phyloP scores from a whole-genome alignment of 371 early-diverging fungal genomes.

The Neoconidiobolus thromboides region DNA sequence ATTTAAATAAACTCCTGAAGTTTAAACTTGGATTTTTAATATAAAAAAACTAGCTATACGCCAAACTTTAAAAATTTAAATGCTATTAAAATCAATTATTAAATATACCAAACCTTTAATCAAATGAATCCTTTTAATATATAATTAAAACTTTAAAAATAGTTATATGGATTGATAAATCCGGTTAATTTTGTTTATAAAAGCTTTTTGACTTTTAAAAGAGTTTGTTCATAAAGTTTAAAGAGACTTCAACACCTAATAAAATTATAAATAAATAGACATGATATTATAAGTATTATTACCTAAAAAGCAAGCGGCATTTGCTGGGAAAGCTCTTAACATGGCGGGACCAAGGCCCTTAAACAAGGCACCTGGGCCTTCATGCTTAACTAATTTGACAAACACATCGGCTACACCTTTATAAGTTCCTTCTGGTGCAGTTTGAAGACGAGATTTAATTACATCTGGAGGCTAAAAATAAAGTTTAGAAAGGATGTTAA shows the following conservation, averaged over 20 bases:
- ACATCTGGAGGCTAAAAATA: slow-evolving; percentile 84
- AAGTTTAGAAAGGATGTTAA: not conserved
- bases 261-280: not conserved
- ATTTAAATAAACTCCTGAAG: too few relatives aligned
- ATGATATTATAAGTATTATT: not conserved
- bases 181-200: too few relatives aligned
- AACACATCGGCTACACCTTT: slow-evolving; percentile 63
- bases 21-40: too few relatives aligned
- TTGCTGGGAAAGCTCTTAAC: slow-evolving; percentile 90
- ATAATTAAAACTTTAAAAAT: too few relatives aligned
- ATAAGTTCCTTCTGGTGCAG: slow-evolving; percentile 92
- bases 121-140: too few relatives aligned
- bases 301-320: slow-evolving; percentile 35
- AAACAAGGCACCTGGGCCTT: slow-evolving; percentile 85
- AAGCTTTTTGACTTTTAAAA: not conserved
- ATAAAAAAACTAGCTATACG: too few relatives aligned
- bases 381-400: slow-evolving; percentile 58
- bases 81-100: too few relatives aligned
- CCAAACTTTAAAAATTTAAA: too few relatives aligned
- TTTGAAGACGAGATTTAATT: slow-evolving; percentile 89
- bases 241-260: slow-evolving; percentile 10
- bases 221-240: slow-evolving; percentile 6
- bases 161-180: too few relatives aligned
- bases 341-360: slow-evolving; percentile 92
- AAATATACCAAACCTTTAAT: too few relatives aligned